These are phyloP conservation scores for Diaporthe velutina DNA, from an alignment of 2,329 filamentous ascomycete species.

Conservation along the genomic window DNA sequence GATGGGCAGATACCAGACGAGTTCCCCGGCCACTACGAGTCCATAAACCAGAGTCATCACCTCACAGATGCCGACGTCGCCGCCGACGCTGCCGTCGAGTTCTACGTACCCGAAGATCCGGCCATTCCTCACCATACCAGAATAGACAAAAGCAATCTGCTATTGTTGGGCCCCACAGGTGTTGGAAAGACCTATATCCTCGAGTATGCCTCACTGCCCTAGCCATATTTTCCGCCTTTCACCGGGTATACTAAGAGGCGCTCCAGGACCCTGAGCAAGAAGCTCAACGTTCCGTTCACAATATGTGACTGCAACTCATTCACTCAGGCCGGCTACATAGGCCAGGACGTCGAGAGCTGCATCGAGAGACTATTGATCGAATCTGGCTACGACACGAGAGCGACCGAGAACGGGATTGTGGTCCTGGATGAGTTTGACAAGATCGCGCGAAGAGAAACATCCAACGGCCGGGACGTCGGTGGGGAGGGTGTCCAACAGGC, in stretches of 20 bases:
- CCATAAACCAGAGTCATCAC: slow-evolving; percentile 56
- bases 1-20: slow-evolving; percentile 64
- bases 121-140: slow-evolving; percentile 67
- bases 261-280: slow-evolving; percentile 84
- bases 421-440: slow-evolving; percentile 98
- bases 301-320: slow-evolving; percentile 97
- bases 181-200: slow-evolving; percentile 97
- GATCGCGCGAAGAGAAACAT: slow-evolving; percentile 88
- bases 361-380: slow-evolving; percentile 92
- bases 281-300: slow-evolving; percentile 94
- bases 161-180: slow-evolving; percentile 91
- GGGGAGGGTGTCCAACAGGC: slow-evolving; percentile 98
- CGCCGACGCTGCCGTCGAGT: slow-evolving; percentile 47
- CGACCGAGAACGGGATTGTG: slow-evolving; percentile 91
- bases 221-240: background rate
- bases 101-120: slow-evolving; percentile 64
- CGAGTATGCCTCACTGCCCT: slow-evolving; percentile 61
- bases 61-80: slow-evolving; percentile 42
- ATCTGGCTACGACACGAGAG: slow-evolving; percentile 87
- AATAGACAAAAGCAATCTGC: slow-evolving; percentile 95
- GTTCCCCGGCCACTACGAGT: slow-evolving; percentile 65
- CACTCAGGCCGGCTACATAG: slow-evolving; percentile 97
- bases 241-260: slow-evolving; percentile 4
- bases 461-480: slow-evolving; percentile 92
- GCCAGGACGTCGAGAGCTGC: slow-evolving; percentile 96